Percentiles rank a stretch among this genome's conserved stretches.
Evolutionary conservation across 106 monocot genomes (phyloP).

Genomic region (Allium sativum): DNA sequence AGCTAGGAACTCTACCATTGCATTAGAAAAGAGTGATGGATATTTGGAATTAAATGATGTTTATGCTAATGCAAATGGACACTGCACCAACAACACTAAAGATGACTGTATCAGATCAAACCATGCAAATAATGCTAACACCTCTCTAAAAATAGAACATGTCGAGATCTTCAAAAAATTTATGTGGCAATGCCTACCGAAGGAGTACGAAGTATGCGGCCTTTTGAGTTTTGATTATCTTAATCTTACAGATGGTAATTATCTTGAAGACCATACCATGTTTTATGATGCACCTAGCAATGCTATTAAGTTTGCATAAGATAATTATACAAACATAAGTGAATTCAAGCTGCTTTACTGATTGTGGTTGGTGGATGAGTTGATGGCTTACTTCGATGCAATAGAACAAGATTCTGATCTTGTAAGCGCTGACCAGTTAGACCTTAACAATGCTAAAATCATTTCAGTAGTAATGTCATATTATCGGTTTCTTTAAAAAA

Average conservation of each 20-base stretch:
- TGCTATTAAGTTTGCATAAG: slow-evolving; percentile 4
- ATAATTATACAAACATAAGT: background rate
- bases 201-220: slow-evolving; percentile 5
- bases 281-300: slow-evolving; percentile 23
- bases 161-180: slow-evolving; percentile 13
- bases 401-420: slow-evolving; percentile 21
- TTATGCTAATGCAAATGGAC: background rate
- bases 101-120: background rate
- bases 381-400: slow-evolving; percentile 42
- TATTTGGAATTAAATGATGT: slow-evolving; percentile 30
- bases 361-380: slow-evolving; percentile 25
- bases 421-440: background rate
- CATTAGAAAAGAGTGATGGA: slow-evolving; percentile 14
- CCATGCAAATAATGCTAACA: slow-evolving; percentile 1
- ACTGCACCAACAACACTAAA: background rate
- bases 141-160: slow-evolving; percentile 1
- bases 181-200: background rate
- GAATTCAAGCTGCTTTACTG: background rate
- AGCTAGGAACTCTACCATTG: slow-evolving; percentile 1
- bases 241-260: slow-evolving; percentile 9
- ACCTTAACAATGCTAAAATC: slow-evolving; percentile 6
- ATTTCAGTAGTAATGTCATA: slow-evolving; percentile 12
- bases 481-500: background rate
- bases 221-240: slow-evolving; percentile 10
- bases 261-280: slow-evolving; percentile 8